phyloP scores from a whole-genome alignment of 352 stramenopile genomes.

The Phytophthora meadii region DNA sequence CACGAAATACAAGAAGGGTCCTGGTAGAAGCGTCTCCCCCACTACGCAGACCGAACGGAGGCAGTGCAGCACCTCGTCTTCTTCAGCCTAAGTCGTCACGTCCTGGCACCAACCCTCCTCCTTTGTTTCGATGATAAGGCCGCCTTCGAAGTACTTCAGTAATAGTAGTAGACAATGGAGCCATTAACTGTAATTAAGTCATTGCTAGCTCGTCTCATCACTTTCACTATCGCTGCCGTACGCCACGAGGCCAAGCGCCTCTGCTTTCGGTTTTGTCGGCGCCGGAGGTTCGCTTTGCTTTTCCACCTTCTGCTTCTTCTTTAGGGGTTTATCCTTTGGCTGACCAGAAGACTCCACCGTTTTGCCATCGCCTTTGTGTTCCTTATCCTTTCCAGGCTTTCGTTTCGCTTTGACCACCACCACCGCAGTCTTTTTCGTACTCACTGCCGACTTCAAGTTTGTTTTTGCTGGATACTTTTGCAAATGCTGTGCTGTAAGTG shows the following conservation, averaged over 20 bases:
- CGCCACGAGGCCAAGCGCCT: constrained; percentile 47
- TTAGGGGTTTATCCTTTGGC: constrained; percentile 6
- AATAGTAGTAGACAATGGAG: too few relatives aligned
- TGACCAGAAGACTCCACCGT: constrained; percentile 18
- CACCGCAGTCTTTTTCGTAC: constrained; percentile 38
- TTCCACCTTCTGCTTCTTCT: constrained; percentile 37
- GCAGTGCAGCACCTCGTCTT: constrained; percentile 26
- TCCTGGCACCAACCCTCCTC: constrained; percentile 26
- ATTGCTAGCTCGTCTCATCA: constrained; percentile 21
- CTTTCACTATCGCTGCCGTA: constrained; percentile 81
- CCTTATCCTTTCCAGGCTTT: constrained; percentile 42
- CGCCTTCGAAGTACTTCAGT: neutral
- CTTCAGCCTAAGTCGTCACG: constrained; percentile 30
- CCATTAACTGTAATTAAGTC: too few relatives aligned
- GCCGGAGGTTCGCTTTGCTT: neutral
- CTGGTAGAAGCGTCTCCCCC: constrained; percentile 82
- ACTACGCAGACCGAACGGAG: constrained; percentile 53
- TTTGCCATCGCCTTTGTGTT: constrained; percentile 27
- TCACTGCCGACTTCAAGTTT: constrained; percentile 24
- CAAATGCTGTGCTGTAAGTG: constrained; percentile 37
- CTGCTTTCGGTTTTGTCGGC: constrained; percentile 11
- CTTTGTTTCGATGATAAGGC: constrained; percentile 36
- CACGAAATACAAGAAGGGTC: constrained; percentile 48
- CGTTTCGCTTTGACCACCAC: constrained; percentile 67
- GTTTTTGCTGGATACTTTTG: constrained; percentile 43